Evolutionary conservation across 805 yeast species (phyloP), one percentile per base, ranked within the genome.

Genomic region (Pichia exigua): DNA sequence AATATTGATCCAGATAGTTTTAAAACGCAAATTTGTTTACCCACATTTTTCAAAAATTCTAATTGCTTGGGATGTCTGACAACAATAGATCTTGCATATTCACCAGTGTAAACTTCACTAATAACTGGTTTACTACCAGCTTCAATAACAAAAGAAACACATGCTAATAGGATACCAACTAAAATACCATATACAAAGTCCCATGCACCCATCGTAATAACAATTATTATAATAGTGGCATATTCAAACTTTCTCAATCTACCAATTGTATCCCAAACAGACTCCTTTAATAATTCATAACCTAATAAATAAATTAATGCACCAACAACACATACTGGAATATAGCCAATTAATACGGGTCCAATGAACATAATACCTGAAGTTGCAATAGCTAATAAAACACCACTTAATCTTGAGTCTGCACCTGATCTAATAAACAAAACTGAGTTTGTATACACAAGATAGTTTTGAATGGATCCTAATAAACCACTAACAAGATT

Each of bases 291-390:
- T 49, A 94, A 72, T 65, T 94, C 99, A 64, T 92, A 87, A 1
- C 99, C 99, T 46, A 94, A 73, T 52, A 94, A 70, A 67, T 86
- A 94, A 57, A 94, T 94, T 53, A 94, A 77, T 0, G 97, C 81
- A 0, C 97, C 98, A 26, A 94, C 99, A 41, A 94, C 97, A 70
- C 96, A 87, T 17, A 94, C 88, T 0, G 99, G 99, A 46, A 94
- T 94, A 63, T 73, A 88, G 0, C 97, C 96, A 62, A 94, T 88
- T n/a, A 92, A 83, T 1, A 78, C 86, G 0, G 98, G 97, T 0
- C 99, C 99, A 10, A 83, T 79, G 27, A 86, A 61, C 95, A 94
- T 86, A 11, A 94, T 83, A 2, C 76, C 77, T 21, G 78, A 78
- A 0, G 99, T 94, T 2, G 91, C 92, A 4, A 78, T 58, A 0